Base-by-base conservation (phyloP, 2,329 filamentous ascomycete species). In the Diaporthe helianthi region DNA sequence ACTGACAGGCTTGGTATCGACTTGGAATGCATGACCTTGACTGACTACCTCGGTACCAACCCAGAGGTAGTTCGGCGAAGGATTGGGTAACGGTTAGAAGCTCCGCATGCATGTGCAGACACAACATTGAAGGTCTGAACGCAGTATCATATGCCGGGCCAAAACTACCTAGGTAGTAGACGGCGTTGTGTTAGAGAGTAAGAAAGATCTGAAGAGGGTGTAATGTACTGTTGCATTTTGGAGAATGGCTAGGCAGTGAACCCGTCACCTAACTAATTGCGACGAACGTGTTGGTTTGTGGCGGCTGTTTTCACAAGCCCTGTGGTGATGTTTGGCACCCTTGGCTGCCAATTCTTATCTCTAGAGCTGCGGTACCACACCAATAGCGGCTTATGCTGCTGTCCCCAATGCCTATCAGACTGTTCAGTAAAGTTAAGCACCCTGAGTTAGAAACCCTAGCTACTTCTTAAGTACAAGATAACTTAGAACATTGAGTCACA, bases 191-290 rank as follows among this genome's bases (percentile, higher is more conserved):
- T 49, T 44, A n/a, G 29, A 31, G 19, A 61, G 41, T 24, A 13
- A 17, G 17, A 26, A 22, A 31, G 12, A 63, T 49, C 44, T 44
- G 58, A 49, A 17, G 29, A 33, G 44, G 58, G 29, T 49, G 58
- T 33, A 46, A n/a, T 22, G 41, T 63, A n/a, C n/a, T 7, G 58
- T 63, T 49, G 29, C 44, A 63, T 63, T 49, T 49, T 63, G 58
- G 41, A 49, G 29, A 63, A 47, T 9, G 44, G 8, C 58, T 8
- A 19, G 44, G 36, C 15, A 13, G 12, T 19, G 24, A n/a, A n/a
- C n/a, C 33, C 41, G 13, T 9, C 9, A 19, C 41, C 58, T 61
- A 29, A 61, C 33, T 7, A 47, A 41, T 61, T 61, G 41, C 58
- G 47, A 24, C 19, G 47, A 44, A 17, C 33, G 58, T 19, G 4